Evolutionary conservation across 768 basidiomycete species (phyloP), one percentile per base, ranked within the genome.

Genomic region (Pseudohyphozyma bogoriensis): DNA sequence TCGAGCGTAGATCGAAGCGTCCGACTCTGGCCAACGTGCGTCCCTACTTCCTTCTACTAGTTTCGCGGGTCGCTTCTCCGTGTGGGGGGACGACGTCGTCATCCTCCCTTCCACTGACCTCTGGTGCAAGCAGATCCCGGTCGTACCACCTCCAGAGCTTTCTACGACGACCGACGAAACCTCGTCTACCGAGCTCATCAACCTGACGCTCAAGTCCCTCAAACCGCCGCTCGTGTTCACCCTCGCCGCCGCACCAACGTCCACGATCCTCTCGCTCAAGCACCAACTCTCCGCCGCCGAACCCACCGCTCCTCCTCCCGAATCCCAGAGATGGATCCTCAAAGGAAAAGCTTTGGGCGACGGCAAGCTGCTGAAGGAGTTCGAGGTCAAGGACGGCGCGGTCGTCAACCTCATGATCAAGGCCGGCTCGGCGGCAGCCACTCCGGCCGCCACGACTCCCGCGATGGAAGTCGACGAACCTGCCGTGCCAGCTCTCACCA

Each of bases 301-400:
- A 15, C 40, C 66, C 76, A 82, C 32, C 24, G 87, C 88, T 0
- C 91, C 91, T 0, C 81, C 85, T 12, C 81, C 83, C 47, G 84
- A 89, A 71, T 78, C 80, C 33, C 92, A 95, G 73, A 79, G 95
- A 4, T 81, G 96, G 20, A 78, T 99, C 15, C 78, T 95, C 55
- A 96, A 92, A 75, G 95, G 95, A 58, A 99, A 99, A 73, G 90
- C 86, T 0, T 81, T 97, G 64, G 83, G 83, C 20, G 93, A 96
- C 77, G 76, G 76, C 29, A 93, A 92, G 72, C 81, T 99, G 13
- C 76, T 97, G 42, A 85, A 86, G 71, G 95, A 97, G 73, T 99
- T 96, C 77, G 81, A 77, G 70, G 79, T 92, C 70, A 81, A 83
- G 69, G 81, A 85, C 71, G 86, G 85, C 15, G 84, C 87, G 66